Base-by-base conservation (phyloP, 2,329 filamentous ascomycete species). In the Westerdykella sp. region DNA sequence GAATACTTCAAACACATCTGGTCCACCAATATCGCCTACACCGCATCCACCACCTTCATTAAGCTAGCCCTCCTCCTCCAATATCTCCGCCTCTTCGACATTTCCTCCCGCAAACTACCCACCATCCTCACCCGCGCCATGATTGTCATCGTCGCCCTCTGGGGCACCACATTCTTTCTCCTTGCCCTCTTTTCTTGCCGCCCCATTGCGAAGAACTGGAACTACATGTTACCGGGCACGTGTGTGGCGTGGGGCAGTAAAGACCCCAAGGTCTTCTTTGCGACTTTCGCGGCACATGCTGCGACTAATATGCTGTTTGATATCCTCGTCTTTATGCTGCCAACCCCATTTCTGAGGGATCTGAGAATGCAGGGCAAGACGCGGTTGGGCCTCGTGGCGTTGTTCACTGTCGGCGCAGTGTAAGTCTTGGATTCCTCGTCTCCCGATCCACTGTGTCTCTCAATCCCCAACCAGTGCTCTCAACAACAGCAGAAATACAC, bases 1-100 rank as follows among this genome's bases (percentile, higher is more conserved):
- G 23, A 48, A 4, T 68, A 63, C 45, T 66, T 64, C 47, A 60
- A 56, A 60, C 53, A 59, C 37, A 50, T 67, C 9, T 67, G 58
- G 46, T 39, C 53, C 1, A 57, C 57, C 16, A 67, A 66, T 30
- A 37, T 50, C 6, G 48, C 54, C 3, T 68, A 68, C 46, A 50
- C 54, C 35, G 46, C 50, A 5, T 60, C 57, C 15, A 57, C 65
- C 1, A 55, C 61, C 3, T 58, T 65, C 11, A 65, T 68, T 46
- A 68, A 68, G 38, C 51, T 68, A 14, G 53, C 65, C 2, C 62
- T 68, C 15, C 54, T 68, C 3, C 52, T 65, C 32, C 65, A 68
- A 42, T 68, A 66, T 34, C 55, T 61, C 13, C 63, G 65, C 11
- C 51, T 68, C 7, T 67, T 66, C 46, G 50, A 55, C 11, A 53